Percentiles rank a stretch among this genome's conserved stretches.
Evolutionary conservation across 768 basidiomycete genomes (phyloP).

Genomic region (Pleurotus pulmonarius): DNA sequence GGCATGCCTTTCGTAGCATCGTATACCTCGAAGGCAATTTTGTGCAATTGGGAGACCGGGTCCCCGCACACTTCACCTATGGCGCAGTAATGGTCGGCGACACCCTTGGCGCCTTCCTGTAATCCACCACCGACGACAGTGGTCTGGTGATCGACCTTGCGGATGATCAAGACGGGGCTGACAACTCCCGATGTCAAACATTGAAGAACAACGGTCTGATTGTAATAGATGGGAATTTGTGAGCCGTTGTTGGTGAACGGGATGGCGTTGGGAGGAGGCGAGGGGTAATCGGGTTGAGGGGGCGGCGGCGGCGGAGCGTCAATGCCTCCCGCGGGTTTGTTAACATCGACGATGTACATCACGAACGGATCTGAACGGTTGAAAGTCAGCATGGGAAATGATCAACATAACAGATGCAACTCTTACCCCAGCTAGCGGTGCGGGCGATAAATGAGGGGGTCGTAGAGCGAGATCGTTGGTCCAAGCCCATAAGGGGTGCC

Average conservation of each 20-base stretch:
- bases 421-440: slow-evolving; percentile 85
- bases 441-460: slow-evolving; percentile 87
- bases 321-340: slow-evolving; percentile 73
- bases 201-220: slow-evolving; percentile 92
- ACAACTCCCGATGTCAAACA: slow-evolving; percentile 93
- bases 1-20: slow-evolving; percentile 67
- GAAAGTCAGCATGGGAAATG: slow-evolving; percentile 2
- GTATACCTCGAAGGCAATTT: slow-evolving; percentile 91
- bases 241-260: slow-evolving; percentile 79
- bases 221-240: slow-evolving; percentile 92
- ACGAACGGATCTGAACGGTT: slow-evolving; percentile 76
- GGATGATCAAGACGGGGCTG: slow-evolving; percentile 89
- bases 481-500: slow-evolving; percentile 76
- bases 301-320: slow-evolving; percentile 79
- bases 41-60: slow-evolving; percentile 93
- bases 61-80: slow-evolving; percentile 90
- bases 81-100: slow-evolving; percentile 78
- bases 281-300: slow-evolving; percentile 86
- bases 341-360: slow-evolving; percentile 96
- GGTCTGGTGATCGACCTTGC: slow-evolving; percentile 89
- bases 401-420: slow-evolving; percentile 7
- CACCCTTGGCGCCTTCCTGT: slow-evolving; percentile 81
- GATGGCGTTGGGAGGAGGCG: slow-evolving; percentile 88
- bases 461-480: slow-evolving; percentile 63
- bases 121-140: slow-evolving; percentile 89